Base-by-base conservation (phyloP, 805 yeast genomes). In the Yamadazyma kitorensis region DNA sequence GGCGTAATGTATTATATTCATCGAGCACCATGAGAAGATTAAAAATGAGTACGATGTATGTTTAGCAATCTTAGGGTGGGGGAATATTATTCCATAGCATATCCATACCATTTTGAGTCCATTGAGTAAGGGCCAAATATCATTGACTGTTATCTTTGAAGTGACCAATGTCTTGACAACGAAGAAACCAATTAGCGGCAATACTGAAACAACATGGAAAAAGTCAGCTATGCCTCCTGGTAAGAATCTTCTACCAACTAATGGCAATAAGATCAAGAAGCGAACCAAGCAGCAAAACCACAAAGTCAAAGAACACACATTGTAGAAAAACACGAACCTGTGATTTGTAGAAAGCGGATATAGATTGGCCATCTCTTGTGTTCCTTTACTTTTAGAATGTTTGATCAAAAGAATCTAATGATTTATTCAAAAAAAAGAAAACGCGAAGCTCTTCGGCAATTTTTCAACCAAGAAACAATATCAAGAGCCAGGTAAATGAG, bases 181-280 rank as follows among this genome's bases (percentile, higher is more conserved):
- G 18, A 54, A 31, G 20, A 53, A 44, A 4, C 52, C 57, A 2
- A 54, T 29, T 12, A 64, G 44, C 8, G 72, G 71, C 6, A 58
- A 38, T 13, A 61, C 37, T 2, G 71, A 43, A 18, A 67, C 65
- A 8, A 58, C 57, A 29, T 66, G 72, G 45, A 78, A 73, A 56
- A 79, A 82, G 44, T 76, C 83, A 28, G 85, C 84, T 9, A 82
- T 76, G 0, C 86, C 88, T 5, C 82, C 86, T 1, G 87, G 83
- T 14, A 82, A 54, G 44, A 79, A 82, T 43, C 64, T 65, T 20
- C 77, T 55, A 0, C 86, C 84, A n/a, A 79, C 86, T 17, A 82
- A 56, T 1, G 86, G 85, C 28, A 76, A 57, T 19, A 82, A 57
- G 1, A 80, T 56, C 10, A 68, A 35, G 41, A 80, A 66, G 29